These are phyloP conservation scores for Alnus rubra DNA, from an alignment of 306 rosid species.

Conservation along the genomic window DNA sequence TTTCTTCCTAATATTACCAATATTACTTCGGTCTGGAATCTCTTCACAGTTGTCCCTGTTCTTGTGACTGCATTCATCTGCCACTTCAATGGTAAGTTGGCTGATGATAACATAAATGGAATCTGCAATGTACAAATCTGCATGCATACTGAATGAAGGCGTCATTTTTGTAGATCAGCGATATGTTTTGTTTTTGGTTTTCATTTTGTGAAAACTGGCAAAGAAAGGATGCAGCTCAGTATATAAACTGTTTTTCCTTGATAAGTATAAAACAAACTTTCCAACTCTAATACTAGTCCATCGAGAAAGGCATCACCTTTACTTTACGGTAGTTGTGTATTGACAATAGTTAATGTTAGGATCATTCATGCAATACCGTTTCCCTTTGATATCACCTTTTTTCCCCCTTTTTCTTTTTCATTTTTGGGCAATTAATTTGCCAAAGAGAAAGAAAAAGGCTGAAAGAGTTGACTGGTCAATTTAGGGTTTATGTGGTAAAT, in stretches of 20 bases:
- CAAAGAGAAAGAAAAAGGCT: too few species aligned
- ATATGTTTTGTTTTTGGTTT: background rate
- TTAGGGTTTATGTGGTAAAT: background rate
- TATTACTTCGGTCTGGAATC: slow-evolving; percentile 56
- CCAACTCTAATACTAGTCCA: background rate
- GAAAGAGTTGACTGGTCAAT: background rate
- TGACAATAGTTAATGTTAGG: too few species aligned
- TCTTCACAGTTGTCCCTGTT: slow-evolving; percentile 69
- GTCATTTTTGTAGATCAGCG: background rate
- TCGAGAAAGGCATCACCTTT: background rate
- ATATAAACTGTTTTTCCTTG: background rate
- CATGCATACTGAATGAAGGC: background rate
- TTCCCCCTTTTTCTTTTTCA: too few species aligned
- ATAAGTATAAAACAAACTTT: background rate
- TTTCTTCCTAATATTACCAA: slow-evolving; percentile 54
- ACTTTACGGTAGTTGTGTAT: background rate
- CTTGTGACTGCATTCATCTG: slow-evolving; percentile 77
- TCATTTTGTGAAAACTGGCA: background rate
- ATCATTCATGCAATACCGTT: too few species aligned
- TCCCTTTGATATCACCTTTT: too few species aligned
- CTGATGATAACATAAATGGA: background rate
- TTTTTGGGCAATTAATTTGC: too few species aligned
- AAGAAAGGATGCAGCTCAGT: background rate
- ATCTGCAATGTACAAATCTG: slow-evolving; percentile 15
- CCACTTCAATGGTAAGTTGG: slow-evolving; percentile 58